phyloP scores from a whole-genome alignment of 805 yeast species.

The Nakazawaea molendinolei region DNA sequence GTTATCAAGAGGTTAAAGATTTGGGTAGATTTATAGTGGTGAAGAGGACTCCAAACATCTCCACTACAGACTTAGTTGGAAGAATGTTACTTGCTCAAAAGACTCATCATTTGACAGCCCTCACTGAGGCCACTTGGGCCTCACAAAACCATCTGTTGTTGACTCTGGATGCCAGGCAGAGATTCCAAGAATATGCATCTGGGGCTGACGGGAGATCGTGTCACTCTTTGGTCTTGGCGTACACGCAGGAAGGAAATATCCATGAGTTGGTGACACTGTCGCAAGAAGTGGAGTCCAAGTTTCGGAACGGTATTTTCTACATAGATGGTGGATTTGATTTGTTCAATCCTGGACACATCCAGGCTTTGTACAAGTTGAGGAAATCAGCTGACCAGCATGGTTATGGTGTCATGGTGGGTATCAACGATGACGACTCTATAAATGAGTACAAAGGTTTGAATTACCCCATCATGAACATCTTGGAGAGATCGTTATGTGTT shows the following conservation, averaged over 20 bases:
- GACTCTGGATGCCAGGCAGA: conserved; percentile 29
- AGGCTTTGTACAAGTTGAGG: conserved; percentile 49
- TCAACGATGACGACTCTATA: conserved; percentile 53
- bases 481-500: conserved; percentile 82
- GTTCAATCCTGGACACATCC: conserved; percentile 90
- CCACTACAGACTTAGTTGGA: conserved; percentile 92
- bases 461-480: conserved; percentile 80
- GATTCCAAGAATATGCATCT: conserved; percentile 52
- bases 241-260: conserved; percentile 24
- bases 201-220: conserved; percentile 51
- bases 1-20: conserved; percentile 79
- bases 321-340: conserved; percentile 86
- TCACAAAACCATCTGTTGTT: conserved; percentile 16
- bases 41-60: conserved; percentile 87
- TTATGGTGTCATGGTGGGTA: conserved; percentile 58
- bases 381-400: conserved; percentile 28
- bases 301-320: conserved; percentile 32
- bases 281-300: conserved; percentile 13
- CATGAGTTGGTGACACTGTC: conserved; percentile 30
- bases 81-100: conserved; percentile 66
- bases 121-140: conserved; percentile 22
- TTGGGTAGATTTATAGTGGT: conserved; percentile 86
- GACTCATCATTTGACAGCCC: conserved; percentile 44
- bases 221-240: conserved; percentile 51
- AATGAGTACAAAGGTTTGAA: conserved; percentile 52